Evolutionary conservation across 2,329 filamentous ascomycete species (phyloP).

Genomic region (Arthroderma uncinatum): DNA sequence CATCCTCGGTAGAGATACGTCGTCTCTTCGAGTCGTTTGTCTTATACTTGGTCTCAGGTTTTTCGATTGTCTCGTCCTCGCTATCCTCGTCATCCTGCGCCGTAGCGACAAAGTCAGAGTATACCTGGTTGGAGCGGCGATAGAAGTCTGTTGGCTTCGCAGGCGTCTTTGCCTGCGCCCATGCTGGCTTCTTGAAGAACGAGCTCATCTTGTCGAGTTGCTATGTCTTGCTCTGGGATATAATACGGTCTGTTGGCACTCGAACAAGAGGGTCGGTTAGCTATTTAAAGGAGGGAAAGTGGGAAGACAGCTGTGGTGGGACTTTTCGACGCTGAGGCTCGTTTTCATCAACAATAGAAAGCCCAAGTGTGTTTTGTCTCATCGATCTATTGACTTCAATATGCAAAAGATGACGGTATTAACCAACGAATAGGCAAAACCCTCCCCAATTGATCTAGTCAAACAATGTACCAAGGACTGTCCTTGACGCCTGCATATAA

Average conservation of each 20-base stretch:
- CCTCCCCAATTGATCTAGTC: too few species aligned
- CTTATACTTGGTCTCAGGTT: conserved; percentile 14
- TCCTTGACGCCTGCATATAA: too few species aligned
- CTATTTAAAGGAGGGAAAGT: not conserved
- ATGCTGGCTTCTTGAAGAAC: conserved; percentile 46
- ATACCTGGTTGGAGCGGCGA: conserved; percentile 38
- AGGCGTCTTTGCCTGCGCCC: conserved; percentile 33
- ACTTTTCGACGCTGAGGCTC: not conserved
- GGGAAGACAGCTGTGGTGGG: not conserved
- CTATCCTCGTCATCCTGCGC: conserved; percentile 9
- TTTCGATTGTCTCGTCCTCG: conserved; percentile 11
- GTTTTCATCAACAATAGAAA: not conserved
- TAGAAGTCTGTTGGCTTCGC: conserved; percentile 36
- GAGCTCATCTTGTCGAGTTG: conserved; percentile 17
- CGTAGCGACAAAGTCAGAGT: conserved; percentile 36
- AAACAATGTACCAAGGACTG: too few species aligned
- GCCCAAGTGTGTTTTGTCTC: not conserved
- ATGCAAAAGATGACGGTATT: not conserved
- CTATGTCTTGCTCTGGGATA: not conserved
- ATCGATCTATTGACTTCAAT: not conserved
- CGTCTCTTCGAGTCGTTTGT: conserved; percentile 15
- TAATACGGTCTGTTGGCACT: not conserved
- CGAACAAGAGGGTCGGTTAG: not conserved
- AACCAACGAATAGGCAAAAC: not conserved
- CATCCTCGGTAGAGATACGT: conserved; percentile 17